A percentile compares a stretch with the other conserved stretches of the same genome.
Evolutionary conservation across 371 early-diverging fungal genomes (phyloP).

Genomic region (Choanephora cucurbitarum): DNA sequence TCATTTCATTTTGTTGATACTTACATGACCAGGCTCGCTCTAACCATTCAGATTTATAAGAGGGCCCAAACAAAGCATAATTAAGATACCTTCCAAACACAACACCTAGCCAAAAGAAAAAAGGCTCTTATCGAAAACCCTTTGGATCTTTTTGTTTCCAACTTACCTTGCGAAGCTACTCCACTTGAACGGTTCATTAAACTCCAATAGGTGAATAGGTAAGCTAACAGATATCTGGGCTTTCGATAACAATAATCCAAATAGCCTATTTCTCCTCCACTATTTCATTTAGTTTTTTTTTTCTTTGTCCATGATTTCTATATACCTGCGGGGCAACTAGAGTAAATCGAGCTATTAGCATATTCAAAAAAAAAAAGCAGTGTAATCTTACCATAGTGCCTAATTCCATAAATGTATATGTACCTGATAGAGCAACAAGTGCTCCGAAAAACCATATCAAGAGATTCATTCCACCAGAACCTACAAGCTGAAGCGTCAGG

Average conservation of each 20-base stretch:
- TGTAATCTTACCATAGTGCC: conserved; percentile 46
- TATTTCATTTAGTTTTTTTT: conserved; percentile 3
- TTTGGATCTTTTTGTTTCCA: neutral
- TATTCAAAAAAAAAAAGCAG: neutral
- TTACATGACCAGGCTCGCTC: conserved; percentile 46
- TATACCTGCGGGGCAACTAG: conserved; percentile 45
- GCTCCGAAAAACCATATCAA: conserved; percentile 43
- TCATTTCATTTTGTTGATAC: neutral
- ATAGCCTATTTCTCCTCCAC: conserved; percentile 51
- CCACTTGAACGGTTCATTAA: conserved; percentile 43
- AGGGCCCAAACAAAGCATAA: conserved; percentile 40
- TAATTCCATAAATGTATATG: conserved; percentile 44
- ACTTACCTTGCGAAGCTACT: conserved; percentile 39
- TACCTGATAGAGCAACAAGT: conserved; percentile 36
- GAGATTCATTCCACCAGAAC: conserved; percentile 48
- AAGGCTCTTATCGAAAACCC: too few relatives aligned
- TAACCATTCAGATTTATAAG: conserved; percentile 30
- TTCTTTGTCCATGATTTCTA: neutral
- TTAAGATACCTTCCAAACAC: conserved; percentile 49
- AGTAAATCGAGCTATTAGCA: neutral
- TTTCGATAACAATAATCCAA: conserved; percentile 42
- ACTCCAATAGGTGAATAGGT: conserved; percentile 43
- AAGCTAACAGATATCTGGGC: conserved; percentile 42
- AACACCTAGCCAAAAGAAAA: too few relatives aligned
- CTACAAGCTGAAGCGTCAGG: conserved; percentile 36